Evolutionary conservation across 345 rosid genomes (phyloP).

Genomic region (Murraya paniculata): DNA sequence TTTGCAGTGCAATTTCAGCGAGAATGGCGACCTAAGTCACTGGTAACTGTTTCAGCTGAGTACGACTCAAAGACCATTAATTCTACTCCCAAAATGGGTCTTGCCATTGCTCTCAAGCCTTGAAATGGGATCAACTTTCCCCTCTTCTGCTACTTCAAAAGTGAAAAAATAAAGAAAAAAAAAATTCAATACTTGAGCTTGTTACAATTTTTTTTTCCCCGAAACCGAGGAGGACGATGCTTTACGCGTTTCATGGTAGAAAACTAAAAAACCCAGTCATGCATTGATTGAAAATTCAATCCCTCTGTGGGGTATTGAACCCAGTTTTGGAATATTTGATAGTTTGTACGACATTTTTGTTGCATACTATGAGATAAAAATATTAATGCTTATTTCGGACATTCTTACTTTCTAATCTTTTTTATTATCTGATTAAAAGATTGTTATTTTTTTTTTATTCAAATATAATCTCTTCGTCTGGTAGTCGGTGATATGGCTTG

Average conservation of each 20-base stretch:
- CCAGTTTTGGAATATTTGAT: conserved; percentile 33
- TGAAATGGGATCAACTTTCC: conserved; percentile 20
- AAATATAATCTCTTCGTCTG: neutral
- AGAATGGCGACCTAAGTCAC: conserved; percentile 83
- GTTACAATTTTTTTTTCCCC: conserved; percentile 9
- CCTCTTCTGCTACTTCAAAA: conserved; percentile 2
- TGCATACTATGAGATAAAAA: conserved; percentile 6
- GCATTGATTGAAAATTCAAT: conserved; percentile 9
- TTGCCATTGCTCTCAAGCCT: conserved; percentile 75
- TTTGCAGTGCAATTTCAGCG: conserved; percentile 59
- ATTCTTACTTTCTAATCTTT: too few species aligned
- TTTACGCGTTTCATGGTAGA: conserved; percentile 10
- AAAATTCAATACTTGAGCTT: conserved; percentile 11
- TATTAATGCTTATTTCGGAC: neutral
- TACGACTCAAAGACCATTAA: conserved; percentile 53
- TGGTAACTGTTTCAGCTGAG: conserved; percentile 65
- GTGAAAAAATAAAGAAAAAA: neutral
- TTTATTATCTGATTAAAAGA: neutral
- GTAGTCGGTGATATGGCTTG: too few species aligned
- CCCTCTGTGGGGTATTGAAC: conserved; percentile 22
- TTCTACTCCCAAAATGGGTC: conserved; percentile 66
- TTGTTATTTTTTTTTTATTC: too few species aligned
- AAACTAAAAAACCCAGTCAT: conserved; percentile 10
- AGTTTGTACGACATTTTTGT: neutral
- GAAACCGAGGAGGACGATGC: conserved; percentile 7